phyloP scores from a whole-genome alignment of 2,329 filamentous ascomycete species.

The Ophiobolus disseminans region DNA sequence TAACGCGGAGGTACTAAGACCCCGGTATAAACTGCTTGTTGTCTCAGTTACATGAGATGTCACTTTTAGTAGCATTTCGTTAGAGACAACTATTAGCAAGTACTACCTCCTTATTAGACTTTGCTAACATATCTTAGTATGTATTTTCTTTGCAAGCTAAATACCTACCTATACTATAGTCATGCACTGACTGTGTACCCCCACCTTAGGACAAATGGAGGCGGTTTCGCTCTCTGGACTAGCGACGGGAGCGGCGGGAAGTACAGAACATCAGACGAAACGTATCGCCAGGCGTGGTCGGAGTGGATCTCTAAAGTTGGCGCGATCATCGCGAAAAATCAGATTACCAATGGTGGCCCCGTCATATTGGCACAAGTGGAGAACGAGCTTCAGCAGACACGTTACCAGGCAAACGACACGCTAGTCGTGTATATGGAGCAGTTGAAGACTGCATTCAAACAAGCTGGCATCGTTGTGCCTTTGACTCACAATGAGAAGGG shows the following conservation, averaged over 20 bases:
- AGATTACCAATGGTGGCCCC: constrained; percentile 59
- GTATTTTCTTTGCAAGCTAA: too few species aligned
- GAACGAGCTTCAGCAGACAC: constrained; percentile 60
- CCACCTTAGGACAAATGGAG: constrained; percentile 58
- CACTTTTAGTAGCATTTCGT: too few species aligned
- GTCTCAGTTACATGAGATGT: too few species aligned
- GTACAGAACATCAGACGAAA: constrained; percentile 53
- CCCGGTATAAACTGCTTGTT: too few species aligned
- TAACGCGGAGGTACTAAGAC: constrained; percentile 62
- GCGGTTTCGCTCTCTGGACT: constrained; percentile 56
- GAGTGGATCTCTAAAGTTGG: constrained; percentile 58
- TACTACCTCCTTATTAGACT: too few species aligned
- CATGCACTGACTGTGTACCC: too few species aligned
- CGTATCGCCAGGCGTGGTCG: constrained; percentile 56
- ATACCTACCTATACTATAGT: too few species aligned
- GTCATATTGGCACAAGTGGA: constrained; percentile 62
- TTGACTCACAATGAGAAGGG: constrained; percentile 61
- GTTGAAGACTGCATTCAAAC: constrained; percentile 55
- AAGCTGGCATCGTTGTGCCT: constrained; percentile 59
- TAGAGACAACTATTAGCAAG: too few species aligned
- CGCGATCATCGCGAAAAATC: constrained; percentile 57
- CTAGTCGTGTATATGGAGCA: constrained; percentile 62
- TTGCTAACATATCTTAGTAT: too few species aligned
- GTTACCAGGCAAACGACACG: constrained; percentile 53
- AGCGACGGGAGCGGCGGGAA: constrained; percentile 56